Base-by-base conservation (phyloP, 2,329 filamentous ascomycete genomes). In the Paecilomyces niveus region DNA sequence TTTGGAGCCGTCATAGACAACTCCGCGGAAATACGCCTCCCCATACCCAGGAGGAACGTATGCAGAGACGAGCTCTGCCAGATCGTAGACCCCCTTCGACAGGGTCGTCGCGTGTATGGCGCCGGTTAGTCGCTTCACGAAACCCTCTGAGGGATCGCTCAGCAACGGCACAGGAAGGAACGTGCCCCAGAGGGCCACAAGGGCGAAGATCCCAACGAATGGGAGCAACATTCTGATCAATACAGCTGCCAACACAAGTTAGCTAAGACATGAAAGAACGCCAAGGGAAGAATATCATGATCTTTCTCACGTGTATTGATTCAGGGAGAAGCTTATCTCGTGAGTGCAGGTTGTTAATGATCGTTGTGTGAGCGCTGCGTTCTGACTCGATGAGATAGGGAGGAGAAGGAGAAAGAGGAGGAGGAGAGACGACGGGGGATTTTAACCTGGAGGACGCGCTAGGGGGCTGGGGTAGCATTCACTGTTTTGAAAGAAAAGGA, bases 101-200 rank as follows among this genome's bases (percentile, higher is more conserved):
- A 63, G 33, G 10, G 59, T 39, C 11, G 61, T 62, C 49, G 59
- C 53, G 53, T 53, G 57, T 32, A 65, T 55, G 11, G 65, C 57
- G 56, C 59, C 59, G 52, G 54, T 55, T 21, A 66, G 53, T 49
- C 63, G 61, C 35, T 52, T 56, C 52, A 62, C 18, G 59, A 66
- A 63, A 13, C 57, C 51, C 51, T 67, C 62, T 15, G 59, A 54
- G 45, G 65, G 65, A 53, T 56, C 53, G 52, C 62, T 64, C 33
- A 64, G 49, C 15, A 65, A 63, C 11, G 65, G 65, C 29, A 67
- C 60, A 9, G 61, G 63, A 52, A 63, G 54, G 52, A 65, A 63
- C 24, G 63, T 57, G 31, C 68, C 65, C 65, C 65, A 67, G 29
- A 70, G 58, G 54, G 65, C 60, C 45, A 70, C 33, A 49, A 62